These are phyloP conservation scores for Colletotrichum chrysophilum DNA, from an alignment of 2,329 filamentous ascomycete genomes.

Conservation along the genomic window DNA sequence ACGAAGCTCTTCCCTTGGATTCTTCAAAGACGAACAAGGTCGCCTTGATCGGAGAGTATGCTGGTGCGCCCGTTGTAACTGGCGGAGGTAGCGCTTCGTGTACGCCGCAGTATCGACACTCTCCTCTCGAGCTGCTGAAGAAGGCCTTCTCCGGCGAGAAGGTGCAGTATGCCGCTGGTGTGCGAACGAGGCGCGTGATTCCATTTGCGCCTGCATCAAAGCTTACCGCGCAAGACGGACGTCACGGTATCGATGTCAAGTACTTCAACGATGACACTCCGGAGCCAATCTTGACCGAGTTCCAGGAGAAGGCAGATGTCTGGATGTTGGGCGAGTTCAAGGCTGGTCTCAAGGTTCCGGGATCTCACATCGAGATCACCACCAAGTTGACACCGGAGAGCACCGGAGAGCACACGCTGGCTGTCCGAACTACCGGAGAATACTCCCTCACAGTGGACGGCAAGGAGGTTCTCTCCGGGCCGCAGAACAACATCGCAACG, in stretches of 20 bases:
- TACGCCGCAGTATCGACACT: slow-evolving; percentile 16
- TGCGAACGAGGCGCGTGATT: slow-evolving; percentile 17
- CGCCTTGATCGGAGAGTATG: slow-evolving; percentile 11
- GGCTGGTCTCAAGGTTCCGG: slow-evolving; percentile 13
- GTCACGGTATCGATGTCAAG: slow-evolving; percentile 14
- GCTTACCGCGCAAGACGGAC: slow-evolving; percentile 11
- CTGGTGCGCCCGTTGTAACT: background rate
- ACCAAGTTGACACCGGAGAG: slow-evolving; percentile 15
- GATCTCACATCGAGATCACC: slow-evolving; percentile 18
- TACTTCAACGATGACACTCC: slow-evolving; percentile 21
- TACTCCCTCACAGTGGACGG: slow-evolving; percentile 19
- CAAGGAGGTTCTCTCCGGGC: slow-evolving; percentile 10
- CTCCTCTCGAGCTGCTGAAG: slow-evolving; percentile 9
- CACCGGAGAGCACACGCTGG: slow-evolving; percentile 20
- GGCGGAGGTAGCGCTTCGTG: slow-evolving; percentile 18
- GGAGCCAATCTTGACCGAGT: slow-evolving; percentile 12
- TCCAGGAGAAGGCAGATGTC: slow-evolving; percentile 20
- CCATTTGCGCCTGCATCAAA: slow-evolving; percentile 3
- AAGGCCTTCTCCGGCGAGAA: background rate
- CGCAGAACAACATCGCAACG: slow-evolving; percentile 14
- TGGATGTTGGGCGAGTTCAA: slow-evolving; percentile 26
- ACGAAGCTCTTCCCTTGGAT: background rate
- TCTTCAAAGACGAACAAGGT: background rate
- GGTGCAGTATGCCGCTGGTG: background rate
- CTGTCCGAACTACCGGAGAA: slow-evolving; percentile 16